phyloP scores from a whole-genome alignment of 176 grass and related monocot species.

The Ampelocalamus luodianensis region DNA sequence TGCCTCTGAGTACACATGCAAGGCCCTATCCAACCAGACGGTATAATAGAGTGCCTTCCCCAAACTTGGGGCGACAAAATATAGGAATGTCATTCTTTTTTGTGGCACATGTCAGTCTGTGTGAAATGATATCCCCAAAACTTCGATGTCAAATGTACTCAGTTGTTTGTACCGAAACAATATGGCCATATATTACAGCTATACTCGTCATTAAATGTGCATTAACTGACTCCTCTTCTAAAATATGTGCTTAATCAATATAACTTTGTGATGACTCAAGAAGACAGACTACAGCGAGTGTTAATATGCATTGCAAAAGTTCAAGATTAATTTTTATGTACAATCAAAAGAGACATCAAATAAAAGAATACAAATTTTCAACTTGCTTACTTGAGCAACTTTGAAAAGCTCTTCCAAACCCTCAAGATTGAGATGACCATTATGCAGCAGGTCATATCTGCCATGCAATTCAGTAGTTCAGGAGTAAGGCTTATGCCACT shows the following conservation, averaged over 20 bases:
- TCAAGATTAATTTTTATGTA: background rate
- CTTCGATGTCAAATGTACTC: background rate
- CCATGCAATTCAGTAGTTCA: constrained; percentile 50
- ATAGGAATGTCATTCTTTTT: background rate
- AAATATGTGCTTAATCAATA: constrained; percentile 28
- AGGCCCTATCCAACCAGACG: background rate
- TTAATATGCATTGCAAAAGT: constrained; percentile 8
- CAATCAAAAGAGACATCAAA: constrained; percentile 29
- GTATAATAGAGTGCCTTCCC: background rate
- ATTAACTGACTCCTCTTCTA: constrained; percentile 3
- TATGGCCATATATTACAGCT: background rate
- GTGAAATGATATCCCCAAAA: constrained; percentile 8
- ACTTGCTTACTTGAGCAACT: constrained; percentile 81
- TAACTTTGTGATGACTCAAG: constrained; percentile 11
- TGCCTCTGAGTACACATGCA: background rate
- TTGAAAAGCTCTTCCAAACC: constrained; percentile 92
- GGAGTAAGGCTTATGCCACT: constrained; percentile 6
- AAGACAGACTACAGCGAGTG: background rate
- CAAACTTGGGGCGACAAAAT: constrained; percentile 5
- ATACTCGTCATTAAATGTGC: background rate
- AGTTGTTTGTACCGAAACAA: background rate
- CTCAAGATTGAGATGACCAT: constrained; percentile 94
- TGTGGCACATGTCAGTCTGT: background rate
- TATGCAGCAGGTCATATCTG: constrained; percentile 98
- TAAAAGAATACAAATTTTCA: constrained; percentile 34